Conservation (phyloP, 2,329 filamentous ascomycete species). For the Hirsutella thompsonii region DNA sequence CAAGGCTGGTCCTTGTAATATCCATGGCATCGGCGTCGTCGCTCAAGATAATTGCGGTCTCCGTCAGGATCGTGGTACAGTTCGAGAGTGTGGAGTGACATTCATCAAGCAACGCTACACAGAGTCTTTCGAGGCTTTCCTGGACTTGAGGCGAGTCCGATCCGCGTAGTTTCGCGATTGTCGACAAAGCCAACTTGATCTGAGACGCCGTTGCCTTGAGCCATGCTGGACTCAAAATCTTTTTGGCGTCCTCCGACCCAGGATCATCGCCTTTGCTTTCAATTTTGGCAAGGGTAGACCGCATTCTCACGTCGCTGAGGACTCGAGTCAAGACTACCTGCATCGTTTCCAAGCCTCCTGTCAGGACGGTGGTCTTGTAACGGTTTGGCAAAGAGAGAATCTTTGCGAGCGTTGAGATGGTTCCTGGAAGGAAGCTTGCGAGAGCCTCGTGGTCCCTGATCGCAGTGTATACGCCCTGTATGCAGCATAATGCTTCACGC, state of each 20-base stretch:
- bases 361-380: slow-evolving; percentile 45
- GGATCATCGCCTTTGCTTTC: slow-evolving; percentile 10
- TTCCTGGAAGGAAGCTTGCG: slow-evolving; percentile 78
- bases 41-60: slow-evolving; percentile 64
- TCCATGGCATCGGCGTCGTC: slow-evolving; percentile 30
- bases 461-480: slow-evolving; percentile 48
- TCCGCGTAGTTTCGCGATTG: slow-evolving; percentile 60
- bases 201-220: slow-evolving; percentile 67
- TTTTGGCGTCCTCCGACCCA: slow-evolving; percentile 11
- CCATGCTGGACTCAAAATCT: slow-evolving; percentile 47
- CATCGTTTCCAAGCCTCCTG: slow-evolving; percentile 46
- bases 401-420: slow-evolving; percentile 69
- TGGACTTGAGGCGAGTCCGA: slow-evolving; percentile 60
- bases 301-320: slow-evolving; percentile 43
- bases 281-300: slow-evolving; percentile 26
- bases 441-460: slow-evolving; percentile 63
- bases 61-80: slow-evolving; percentile 59
- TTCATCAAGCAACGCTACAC: slow-evolving; percentile 62
- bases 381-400: slow-evolving; percentile 56
- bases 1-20: slow-evolving; percentile 36
- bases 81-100: slow-evolving; percentile 62
- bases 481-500: slow-evolving; percentile 50
- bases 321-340: slow-evolving; percentile 39
- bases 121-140: slow-evolving; percentile 54
- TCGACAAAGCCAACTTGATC: slow-evolving; percentile 69